Conservation (phyloP, 208 protist species). For the Crithidia brevicula region DNA sequence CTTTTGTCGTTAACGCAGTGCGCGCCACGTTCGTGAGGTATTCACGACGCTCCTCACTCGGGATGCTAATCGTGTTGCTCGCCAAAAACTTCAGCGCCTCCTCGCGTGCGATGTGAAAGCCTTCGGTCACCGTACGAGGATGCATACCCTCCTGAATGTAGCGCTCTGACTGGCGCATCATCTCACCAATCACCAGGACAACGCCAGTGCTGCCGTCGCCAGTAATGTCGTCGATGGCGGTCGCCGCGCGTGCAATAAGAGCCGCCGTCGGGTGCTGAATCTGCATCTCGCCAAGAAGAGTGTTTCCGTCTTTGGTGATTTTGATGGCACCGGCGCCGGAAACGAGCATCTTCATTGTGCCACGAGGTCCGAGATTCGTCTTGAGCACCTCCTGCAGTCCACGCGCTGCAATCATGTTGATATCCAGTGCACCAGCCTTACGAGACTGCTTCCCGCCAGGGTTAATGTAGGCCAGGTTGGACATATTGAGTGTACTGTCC, state of each 20-base stretch:
- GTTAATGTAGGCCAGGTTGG: slow-evolving; percentile 92
- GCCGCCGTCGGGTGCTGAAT: slow-evolving; percentile 99
- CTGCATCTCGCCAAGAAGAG: slow-evolving; percentile 99
- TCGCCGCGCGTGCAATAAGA: slow-evolving; percentile 99
- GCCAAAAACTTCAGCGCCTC: slow-evolving; percentile 94
- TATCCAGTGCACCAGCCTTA: slow-evolving; percentile 92
- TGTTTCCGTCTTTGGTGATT: slow-evolving; percentile 99
- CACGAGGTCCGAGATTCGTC: slow-evolving; percentile 99
- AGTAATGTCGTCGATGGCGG: slow-evolving; percentile 99
- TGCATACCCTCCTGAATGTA: slow-evolving; percentile 99
- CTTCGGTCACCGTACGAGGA: slow-evolving; percentile 97
- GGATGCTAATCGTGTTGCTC: slow-evolving; percentile 69
- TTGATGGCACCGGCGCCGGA: slow-evolving; percentile 99
- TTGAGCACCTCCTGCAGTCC: slow-evolving; percentile 98
- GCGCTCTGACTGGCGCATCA: slow-evolving; percentile 98
- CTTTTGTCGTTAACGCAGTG: slow-evolving; percentile 97
- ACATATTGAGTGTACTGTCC: slow-evolving; percentile 33
- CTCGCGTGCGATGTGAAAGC: slow-evolving; percentile 96
- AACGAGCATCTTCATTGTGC: slow-evolving; percentile 99
- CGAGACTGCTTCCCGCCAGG: slow-evolving; percentile 84
- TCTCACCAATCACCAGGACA: slow-evolving; percentile 99
- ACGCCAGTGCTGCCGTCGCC: slow-evolving; percentile 99
- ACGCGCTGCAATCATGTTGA: slow-evolving; percentile 99
- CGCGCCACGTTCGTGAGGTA: slow-evolving; percentile 96
- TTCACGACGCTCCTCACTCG: slow-evolving; percentile 80